Base-by-base conservation (phyloP, 371 early-diverging fungal species). In the Mucor mucedo region DNA sequence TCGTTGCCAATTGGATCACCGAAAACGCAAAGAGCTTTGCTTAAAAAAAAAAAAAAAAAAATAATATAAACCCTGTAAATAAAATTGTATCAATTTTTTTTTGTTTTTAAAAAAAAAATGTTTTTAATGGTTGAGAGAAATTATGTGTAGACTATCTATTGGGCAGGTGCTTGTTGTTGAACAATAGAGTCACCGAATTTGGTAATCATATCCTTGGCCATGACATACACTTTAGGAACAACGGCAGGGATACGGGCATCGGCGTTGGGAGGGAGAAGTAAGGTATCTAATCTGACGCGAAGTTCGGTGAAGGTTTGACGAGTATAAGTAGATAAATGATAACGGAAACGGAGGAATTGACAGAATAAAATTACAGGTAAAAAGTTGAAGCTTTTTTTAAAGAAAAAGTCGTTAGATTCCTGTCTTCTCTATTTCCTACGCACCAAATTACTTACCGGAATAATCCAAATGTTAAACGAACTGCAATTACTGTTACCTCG, bases 301-400 rank as follows among this genome's bases (percentile, higher is more conserved):
- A 90, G 71, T 4, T 80, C 68, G 8, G 78, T 71, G 63, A 91
- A 90, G 0, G 90, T 87, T 60, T 81, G 79, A 33, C 88, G 82
- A 14, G 87, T 88, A 57, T 89, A 83, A 40, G 90, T 72, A 44
- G 88, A 89, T 38, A 92, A 81, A 76, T 89, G 83, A 70, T 89
- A 94, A 53, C 96, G 87, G 87, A 94, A 88, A 38, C 91, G 86
- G 73, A 95, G 76, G 79, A 95, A 95, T 73, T 93, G 93, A 61
- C 83, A 84, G 70, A 87, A 95, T 38, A 93, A 70, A 49, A 95
- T 68, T 41, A 94, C 91, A 27, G 91, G 86, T 58, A 92, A 84
- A 16, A 90, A 78, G 55, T 84, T 83, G 80, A 92, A 71, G 32
- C 83, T 80, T 81, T 58, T 32, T 6, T 7, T n/a, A 47, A 50